Evolutionary conservation across 2,329 filamentous ascomycete genomes (phyloP), one percentile per base, ranked within the genome.

Genomic region (Xylaria sp.): DNA sequence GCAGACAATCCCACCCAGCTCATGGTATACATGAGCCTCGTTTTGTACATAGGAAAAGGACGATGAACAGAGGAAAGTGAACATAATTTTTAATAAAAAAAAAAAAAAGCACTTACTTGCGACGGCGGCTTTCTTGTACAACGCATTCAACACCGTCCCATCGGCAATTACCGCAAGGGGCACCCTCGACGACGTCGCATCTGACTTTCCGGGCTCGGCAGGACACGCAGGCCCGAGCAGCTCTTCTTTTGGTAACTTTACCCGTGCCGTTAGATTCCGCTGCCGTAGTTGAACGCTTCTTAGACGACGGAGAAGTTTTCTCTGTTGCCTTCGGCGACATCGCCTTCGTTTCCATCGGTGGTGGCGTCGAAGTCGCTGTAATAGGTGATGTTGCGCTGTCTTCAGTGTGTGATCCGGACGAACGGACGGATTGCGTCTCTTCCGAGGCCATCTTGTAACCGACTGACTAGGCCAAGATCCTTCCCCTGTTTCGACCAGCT

Each of bases 171-270:
- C 92, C 94, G 80, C 93, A 97, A 1, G 93, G 93, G 51, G 91
- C 91, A 58, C 92, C 91, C 80, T 97, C 93, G 68, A 96, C 93
- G 65, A 97, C 94, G 83, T 98, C 94, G 83, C 94, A 98, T 66
- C 94, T 89, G 50, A 98, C 94, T 80, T 98, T 98, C 78, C 94
- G 90, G 66, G 92, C 90, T 75, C 94, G 88, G 81, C 94, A 97
- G 58, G 74, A 75, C 27, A 93, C 93, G 79, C 94, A 98, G 21
- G 94, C 94, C 75, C 95, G 92, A 10, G 94, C 93, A n/a, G 94
- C 94, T 77, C 94, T 88, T 76, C 94, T 88, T 82, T 97, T 98
- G 62, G 82, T 87, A 70, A 85, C 76, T 77, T 89, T 89, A 68
- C 81, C 78, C 10, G 78, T 71, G 42, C 78, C 79, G 70, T 76